Conservation (phyloP, 169 alveolate genomes). For the Babesia bovis region DNA sequence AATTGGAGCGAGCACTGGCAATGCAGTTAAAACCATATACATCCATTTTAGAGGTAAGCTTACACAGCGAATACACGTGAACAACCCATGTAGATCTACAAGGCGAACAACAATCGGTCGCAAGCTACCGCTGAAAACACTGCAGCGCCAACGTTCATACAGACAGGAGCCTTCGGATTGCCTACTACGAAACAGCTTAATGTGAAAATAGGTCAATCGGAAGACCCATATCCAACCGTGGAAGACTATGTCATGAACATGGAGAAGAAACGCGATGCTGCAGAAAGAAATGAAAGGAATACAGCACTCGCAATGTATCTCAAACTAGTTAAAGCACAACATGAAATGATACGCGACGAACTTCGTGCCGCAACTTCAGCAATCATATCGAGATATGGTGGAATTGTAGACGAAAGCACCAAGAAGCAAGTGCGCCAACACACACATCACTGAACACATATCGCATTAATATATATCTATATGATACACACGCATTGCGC, state of each 20-base stretch:
- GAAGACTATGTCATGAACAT: conserved; percentile 80
- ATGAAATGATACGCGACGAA: conserved; percentile 77
- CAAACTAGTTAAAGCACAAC: conserved; percentile 76
- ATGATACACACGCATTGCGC: not conserved
- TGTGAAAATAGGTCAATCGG: conserved; percentile 79
- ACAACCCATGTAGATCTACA: conserved; percentile 10
- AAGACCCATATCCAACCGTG: conserved; percentile 76
- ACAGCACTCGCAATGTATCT: conserved; percentile 69
- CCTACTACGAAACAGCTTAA: conserved; percentile 63
- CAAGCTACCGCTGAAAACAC: no score
- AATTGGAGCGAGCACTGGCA: conserved; percentile 52
- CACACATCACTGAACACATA: conserved; percentile 8
- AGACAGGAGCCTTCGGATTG: conserved; percentile 29
- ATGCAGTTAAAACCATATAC: conserved; percentile 47
- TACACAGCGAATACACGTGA: not conserved
- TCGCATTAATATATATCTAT: not conserved
- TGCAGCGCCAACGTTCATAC: conserved; percentile 42
- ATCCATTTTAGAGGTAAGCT: conserved; percentile 31
- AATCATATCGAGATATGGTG: conserved; percentile 73
- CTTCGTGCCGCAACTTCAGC: conserved; percentile 65
- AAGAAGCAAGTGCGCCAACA: conserved; percentile 25
- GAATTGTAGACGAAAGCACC: conserved; percentile 51
- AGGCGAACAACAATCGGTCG: not conserved
- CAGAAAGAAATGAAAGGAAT: conserved; percentile 71
- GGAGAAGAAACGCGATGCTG: conserved; percentile 77